phyloP scores from a whole-genome alignment of 805 yeast genomes.

The Wickerhamomyces tratensis region DNA sequence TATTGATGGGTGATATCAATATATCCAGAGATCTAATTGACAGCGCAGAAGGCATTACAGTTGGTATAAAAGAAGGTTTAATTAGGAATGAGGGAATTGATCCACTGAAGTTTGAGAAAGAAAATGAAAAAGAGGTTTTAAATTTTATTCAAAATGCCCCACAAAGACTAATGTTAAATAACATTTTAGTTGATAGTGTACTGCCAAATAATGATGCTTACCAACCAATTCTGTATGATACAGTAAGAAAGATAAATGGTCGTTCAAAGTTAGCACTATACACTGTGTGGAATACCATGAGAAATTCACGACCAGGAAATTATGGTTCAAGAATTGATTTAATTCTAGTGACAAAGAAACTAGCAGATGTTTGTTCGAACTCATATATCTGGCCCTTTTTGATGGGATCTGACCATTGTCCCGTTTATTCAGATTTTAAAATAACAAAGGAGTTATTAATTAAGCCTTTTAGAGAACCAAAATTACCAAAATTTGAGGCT shows the following conservation, averaged over 20 bases:
- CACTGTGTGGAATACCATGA: constrained; percentile 86
- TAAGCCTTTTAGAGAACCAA: background rate
- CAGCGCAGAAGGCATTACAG: constrained; percentile 59
- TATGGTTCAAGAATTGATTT: constrained; percentile 86
- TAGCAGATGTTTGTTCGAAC: constrained; percentile 24
- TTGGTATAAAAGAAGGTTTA: constrained; percentile 27
- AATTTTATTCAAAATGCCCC: constrained; percentile 30
- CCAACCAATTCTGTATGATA: constrained; percentile 38
- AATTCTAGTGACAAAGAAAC: constrained; percentile 39
- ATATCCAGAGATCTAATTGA: constrained; percentile 75
- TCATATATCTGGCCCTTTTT: constrained; percentile 57
- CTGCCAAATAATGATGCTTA: constrained; percentile 18
- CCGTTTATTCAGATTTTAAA: constrained; percentile 64
- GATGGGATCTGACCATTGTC: constrained; percentile 93
- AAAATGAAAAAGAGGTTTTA: constrained; percentile 21
- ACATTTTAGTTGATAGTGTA: constrained; percentile 27
- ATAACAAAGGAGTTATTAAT: constrained; percentile 1
- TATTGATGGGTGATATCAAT: constrained; percentile 85
- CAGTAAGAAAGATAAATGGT: constrained; percentile 47
- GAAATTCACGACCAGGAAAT: constrained; percentile 69
- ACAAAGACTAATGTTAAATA: constrained; percentile 36
- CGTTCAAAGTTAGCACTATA: constrained; percentile 51
- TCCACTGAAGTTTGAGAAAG: constrained; percentile 21
- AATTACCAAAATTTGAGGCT: constrained; percentile 42
- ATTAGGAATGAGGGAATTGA: constrained; percentile 18